Percentiles rank a stretch among this genome's conserved stretches.
These are phyloP conservation scores for bread wheat (Triticum aestivum) DNA, from an alignment of 176 grass and related monocot genomes.

Conservation along the genomic window IWGSC_CS_RefSeq_v2.1 NC_057807.1:316991068-316991567, in stretches of 20 bases:
- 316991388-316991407: slow-evolving; percentile 21
- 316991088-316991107: background rate
- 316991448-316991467: background rate
- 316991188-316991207: background rate
- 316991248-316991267: background rate
- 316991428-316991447: background rate
- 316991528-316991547: background rate
- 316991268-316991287: background rate
- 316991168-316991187: slow-evolving; percentile 64
- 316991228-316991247: slow-evolving; percentile 25
- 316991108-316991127: slow-evolving; percentile 56
- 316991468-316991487: background rate
- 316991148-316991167: slow-evolving; percentile 43
- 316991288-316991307: background rate
- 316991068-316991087: background rate
- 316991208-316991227: background rate
- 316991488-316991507: background rate
- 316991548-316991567: background rate
- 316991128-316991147: slow-evolving; percentile 57
- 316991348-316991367: slow-evolving; percentile 33
- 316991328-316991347: slow-evolving; percentile 28
- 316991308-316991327: background rate
- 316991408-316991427: slow-evolving; percentile 35
- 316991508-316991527: background rate
- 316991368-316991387: slow-evolving; percentile 42